Percentiles rank a stretch among this genome's conserved stretches.
Conservation (phyloP, 306 rosid genomes). For the Erythrophleum fordii region DNA sequence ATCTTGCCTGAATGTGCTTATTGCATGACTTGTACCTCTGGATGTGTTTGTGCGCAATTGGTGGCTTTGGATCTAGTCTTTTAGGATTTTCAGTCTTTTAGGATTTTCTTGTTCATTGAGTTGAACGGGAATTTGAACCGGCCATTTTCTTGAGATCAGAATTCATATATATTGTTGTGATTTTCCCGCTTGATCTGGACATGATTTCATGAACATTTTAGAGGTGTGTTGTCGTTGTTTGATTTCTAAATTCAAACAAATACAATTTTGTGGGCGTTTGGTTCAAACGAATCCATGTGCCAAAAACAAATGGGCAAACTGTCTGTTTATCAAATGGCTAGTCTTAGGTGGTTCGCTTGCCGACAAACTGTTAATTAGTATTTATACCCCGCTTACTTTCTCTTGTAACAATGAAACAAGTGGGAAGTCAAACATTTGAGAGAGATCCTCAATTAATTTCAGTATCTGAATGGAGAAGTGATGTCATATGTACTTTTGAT, state of each 20-base stretch:
- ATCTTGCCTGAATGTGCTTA: slow-evolving; percentile 42
- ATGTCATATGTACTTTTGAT: neutral
- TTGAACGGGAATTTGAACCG: neutral
- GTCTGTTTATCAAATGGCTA: neutral
- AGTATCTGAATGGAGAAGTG: slow-evolving; percentile 1
- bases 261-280: neutral
- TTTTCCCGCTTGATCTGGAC: slow-evolving; percentile 17
- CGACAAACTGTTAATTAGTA: neutral
- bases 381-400: neutral
- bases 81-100: neutral
- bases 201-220: neutral
- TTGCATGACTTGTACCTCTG: neutral
- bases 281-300: neutral
- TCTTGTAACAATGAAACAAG: slow-evolving; percentile 1
- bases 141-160: neutral
- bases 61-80: slow-evolving; percentile 30
- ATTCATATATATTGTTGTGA: neutral
- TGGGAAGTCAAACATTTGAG: neutral
- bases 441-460: neutral
- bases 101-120: neutral
- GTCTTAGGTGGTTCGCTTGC: neutral
- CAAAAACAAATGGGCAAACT: neutral
- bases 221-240: neutral
- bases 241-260: neutral
- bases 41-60: neutral